phyloP scores from a whole-genome alignment of 805 yeast genomes.

The Yamadazyma akitaensis region DNA sequence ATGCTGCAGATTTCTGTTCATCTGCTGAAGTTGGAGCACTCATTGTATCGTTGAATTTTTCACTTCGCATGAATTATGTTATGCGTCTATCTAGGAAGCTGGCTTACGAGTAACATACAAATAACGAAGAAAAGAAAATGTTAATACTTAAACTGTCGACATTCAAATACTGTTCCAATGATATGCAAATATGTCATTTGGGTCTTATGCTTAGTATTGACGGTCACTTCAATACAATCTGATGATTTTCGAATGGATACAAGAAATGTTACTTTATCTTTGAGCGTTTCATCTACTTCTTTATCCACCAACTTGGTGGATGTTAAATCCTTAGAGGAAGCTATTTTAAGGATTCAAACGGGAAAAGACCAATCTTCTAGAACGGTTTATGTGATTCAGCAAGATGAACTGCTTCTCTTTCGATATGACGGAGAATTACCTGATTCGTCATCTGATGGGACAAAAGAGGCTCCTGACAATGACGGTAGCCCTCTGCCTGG shows the following conservation, averaged over 20 bases:
- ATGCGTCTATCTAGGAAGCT: background rate
- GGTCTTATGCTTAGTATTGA: background rate
- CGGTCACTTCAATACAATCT: background rate
- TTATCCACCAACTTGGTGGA: background rate
- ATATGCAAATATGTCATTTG: background rate
- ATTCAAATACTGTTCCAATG: background rate
- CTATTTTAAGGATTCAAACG: background rate
- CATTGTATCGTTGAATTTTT: constrained; percentile 1
- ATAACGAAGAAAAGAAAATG: too few relatives aligned
- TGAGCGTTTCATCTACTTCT: background rate
- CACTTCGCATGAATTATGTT: constrained; percentile 1
- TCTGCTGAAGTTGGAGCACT: constrained; percentile 7
- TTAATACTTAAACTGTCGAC: too few relatives aligned
- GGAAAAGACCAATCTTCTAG: background rate
- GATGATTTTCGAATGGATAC: constrained; percentile 5
- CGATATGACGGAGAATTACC: background rate
- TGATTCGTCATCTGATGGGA: background rate
- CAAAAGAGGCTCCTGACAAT: background rate
- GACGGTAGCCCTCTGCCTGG: background rate
- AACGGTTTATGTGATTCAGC: background rate
- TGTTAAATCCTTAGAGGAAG: background rate
- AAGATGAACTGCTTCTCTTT: constrained; percentile 1
- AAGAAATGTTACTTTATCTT: constrained; percentile 1
- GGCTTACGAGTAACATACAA: too few relatives aligned
- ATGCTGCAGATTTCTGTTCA: constrained; percentile 37